Evolutionary conservation across 2,329 filamentous ascomycete genomes (phyloP).

Genomic region (Bipolaris oryzae): DNA sequence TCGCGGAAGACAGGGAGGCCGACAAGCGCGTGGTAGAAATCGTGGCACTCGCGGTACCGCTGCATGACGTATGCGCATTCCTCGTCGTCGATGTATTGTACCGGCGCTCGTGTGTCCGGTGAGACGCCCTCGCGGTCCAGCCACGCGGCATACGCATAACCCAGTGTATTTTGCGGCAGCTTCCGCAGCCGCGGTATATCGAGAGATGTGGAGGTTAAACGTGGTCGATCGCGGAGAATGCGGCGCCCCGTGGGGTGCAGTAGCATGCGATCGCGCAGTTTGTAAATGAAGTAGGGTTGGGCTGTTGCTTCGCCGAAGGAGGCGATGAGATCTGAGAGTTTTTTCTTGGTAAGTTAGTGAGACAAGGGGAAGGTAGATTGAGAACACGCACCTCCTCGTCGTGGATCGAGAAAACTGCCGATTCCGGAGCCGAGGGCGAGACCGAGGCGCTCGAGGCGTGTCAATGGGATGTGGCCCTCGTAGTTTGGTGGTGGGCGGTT

Average conservation of each 20-base stretch:
- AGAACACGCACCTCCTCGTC: slow-evolving; percentile 68
- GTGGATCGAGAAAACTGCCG: slow-evolving; percentile 71
- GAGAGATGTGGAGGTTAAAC: slow-evolving; percentile 77
- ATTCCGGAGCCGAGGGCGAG: slow-evolving; percentile 69
- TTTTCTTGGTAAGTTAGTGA: not conserved
- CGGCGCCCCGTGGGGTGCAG: slow-evolving; percentile 79
- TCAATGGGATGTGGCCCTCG: slow-evolving; percentile 89
- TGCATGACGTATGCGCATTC: slow-evolving; percentile 99
- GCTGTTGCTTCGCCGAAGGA: slow-evolving; percentile 93
- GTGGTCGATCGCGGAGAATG: slow-evolving; percentile 87
- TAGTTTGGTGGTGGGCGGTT: slow-evolving; percentile 87
- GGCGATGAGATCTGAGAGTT: slow-evolving; percentile 79
- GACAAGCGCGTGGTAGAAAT: slow-evolving; percentile 96
- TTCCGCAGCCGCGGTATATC: slow-evolving; percentile 72
- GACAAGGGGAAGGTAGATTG: not conserved
- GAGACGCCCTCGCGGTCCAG: slow-evolving; percentile 92
- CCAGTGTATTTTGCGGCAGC: slow-evolving; percentile 75
- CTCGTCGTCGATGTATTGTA: slow-evolving; percentile 90
- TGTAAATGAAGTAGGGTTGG: slow-evolving; percentile 92
- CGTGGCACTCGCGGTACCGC: slow-evolving; percentile 94
- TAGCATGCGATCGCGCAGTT: slow-evolving; percentile 92
- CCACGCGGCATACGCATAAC: slow-evolving; percentile 84
- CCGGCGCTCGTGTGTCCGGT: slow-evolving; percentile 81
- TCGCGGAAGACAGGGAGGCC: slow-evolving; percentile 91
- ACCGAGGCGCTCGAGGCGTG: slow-evolving; percentile 72